Conservation (phyloP, 345 rosid species). For the Ricinus communis region DNA sequence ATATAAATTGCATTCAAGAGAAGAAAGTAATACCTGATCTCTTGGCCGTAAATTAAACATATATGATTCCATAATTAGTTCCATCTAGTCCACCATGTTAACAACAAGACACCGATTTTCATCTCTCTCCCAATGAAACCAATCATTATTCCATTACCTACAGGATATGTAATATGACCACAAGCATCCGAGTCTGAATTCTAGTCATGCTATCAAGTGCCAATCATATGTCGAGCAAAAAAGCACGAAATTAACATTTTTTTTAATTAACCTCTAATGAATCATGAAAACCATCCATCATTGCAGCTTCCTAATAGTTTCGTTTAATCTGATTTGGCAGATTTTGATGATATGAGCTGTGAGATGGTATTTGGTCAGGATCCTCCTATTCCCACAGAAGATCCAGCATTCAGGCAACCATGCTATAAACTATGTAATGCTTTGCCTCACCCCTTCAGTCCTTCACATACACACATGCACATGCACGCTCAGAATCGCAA, state of each 20-base stretch:
- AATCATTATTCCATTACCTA: constrained; percentile 29
- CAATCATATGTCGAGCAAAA: constrained; percentile 20
- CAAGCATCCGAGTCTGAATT: constrained; percentile 25
- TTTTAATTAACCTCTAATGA: background rate
- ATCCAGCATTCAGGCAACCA: constrained; percentile 80
- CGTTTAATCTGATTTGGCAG: constrained; percentile 42
- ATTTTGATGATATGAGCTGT: constrained; percentile 94
- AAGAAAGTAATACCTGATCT: background rate
- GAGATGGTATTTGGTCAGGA: constrained; percentile 91
- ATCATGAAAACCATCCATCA: constrained; percentile 6
- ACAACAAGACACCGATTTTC: constrained; percentile 20
- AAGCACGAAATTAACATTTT: background rate
- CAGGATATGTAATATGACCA: constrained; percentile 10
- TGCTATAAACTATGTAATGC: constrained; percentile 76
- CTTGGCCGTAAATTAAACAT: constrained; percentile 18
- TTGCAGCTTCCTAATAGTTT: constrained; percentile 2
- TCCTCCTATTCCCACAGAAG: constrained; percentile 61
- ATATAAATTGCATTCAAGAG: constrained; percentile 4
- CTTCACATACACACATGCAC: background rate
- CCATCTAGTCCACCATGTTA: constrained; percentile 21
- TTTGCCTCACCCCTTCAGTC: constrained; percentile 3
- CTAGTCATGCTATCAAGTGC: constrained; percentile 20
- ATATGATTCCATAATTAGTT: constrained; percentile 21
- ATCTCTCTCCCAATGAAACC: constrained; percentile 46
- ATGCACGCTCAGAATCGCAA: background rate